Evolutionary conservation across 768 basidiomycete species (phyloP).

Genomic region (Mycena leptocephala): DNA sequence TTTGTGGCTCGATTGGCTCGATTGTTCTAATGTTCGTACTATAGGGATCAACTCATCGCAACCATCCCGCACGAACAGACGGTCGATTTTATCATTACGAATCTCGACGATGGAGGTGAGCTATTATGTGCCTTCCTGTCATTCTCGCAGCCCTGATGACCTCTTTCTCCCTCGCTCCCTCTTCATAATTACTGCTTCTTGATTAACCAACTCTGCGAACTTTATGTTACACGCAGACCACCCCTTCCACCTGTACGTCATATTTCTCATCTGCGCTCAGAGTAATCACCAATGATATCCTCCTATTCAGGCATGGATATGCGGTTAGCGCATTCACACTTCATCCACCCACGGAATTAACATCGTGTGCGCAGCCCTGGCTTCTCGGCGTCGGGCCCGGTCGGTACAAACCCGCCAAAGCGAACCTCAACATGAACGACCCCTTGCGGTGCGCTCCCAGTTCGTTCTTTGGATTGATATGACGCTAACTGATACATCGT

Average conservation of each 20-base stretch:
- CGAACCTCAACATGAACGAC: not conserved
- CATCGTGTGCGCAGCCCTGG: conserved; percentile 22
- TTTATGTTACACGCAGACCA: not conserved
- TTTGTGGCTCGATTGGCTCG: not conserved
- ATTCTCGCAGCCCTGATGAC: too few species aligned
- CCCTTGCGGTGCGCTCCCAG: conserved; percentile 21
- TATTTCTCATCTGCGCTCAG: not conserved
- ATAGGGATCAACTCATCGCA: conserved; percentile 35
- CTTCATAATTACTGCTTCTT: too few species aligned
- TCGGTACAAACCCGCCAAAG: conserved; percentile 18
- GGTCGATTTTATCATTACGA: conserved; percentile 32
- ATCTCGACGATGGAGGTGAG: conserved; percentile 33
- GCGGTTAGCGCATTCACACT: not conserved
- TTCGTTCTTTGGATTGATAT: not conserved
- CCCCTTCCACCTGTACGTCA: conserved; percentile 28
- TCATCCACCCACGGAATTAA: not conserved
- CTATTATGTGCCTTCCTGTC: not conserved
- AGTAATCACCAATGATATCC: too few species aligned
- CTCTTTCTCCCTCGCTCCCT: too few species aligned
- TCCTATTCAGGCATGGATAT: conserved; percentile 21
- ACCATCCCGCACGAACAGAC: not conserved
- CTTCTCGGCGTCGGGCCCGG: conserved; percentile 29
- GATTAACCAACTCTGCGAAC: too few species aligned
- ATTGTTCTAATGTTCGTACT: not conserved
- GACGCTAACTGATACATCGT: too few species aligned